A percentile compares a stretch with the other conserved stretches of the same genome.
phyloP scores from a whole-genome alignment of 164 flowering plant species.

The Magnolia officinalis region DNA sequence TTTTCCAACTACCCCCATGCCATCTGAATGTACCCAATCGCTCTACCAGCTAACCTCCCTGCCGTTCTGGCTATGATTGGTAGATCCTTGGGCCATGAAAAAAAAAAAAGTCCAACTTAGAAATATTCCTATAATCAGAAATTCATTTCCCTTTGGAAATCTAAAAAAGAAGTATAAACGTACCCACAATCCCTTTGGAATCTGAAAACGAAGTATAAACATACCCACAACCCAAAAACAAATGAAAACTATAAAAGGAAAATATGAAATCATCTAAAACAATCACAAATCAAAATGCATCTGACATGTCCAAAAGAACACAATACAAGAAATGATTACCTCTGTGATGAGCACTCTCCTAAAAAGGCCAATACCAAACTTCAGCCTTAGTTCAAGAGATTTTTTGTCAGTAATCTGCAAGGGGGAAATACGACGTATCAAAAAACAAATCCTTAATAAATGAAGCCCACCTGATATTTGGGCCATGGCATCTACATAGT shows the following conservation, averaged over 20 bases:
- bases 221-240: too few species aligned
- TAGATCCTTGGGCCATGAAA: constrained; percentile 84
- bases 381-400: constrained; percentile 68
- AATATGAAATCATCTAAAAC: too few species aligned
- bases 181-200: too few species aligned
- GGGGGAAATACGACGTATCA: neutral
- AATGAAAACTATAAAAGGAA: too few species aligned
- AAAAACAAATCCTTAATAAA: neutral
- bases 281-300: too few species aligned
- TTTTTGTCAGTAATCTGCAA: constrained; percentile 71
- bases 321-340: constrained; percentile 30
- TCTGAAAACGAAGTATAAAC: too few species aligned
- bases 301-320: neutral
- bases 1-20: constrained; percentile 88
- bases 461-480: too few species aligned
- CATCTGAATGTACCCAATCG: constrained; percentile 78
- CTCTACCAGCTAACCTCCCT: constrained; percentile 79
- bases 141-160: too few species aligned
- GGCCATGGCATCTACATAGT: too few species aligned
- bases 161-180: too few species aligned
- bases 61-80: constrained; percentile 78
- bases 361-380: constrained; percentile 70
- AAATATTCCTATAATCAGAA: too few species aligned
- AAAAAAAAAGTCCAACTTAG: neutral
- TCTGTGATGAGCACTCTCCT: constrained; percentile 92